Percentiles rank a stretch among this genome's conserved stretches.
These are phyloP conservation scores for Phytophthora ohioensis DNA, from an alignment of 352 stramenopile species.

Conservation along the genomic window DNA sequence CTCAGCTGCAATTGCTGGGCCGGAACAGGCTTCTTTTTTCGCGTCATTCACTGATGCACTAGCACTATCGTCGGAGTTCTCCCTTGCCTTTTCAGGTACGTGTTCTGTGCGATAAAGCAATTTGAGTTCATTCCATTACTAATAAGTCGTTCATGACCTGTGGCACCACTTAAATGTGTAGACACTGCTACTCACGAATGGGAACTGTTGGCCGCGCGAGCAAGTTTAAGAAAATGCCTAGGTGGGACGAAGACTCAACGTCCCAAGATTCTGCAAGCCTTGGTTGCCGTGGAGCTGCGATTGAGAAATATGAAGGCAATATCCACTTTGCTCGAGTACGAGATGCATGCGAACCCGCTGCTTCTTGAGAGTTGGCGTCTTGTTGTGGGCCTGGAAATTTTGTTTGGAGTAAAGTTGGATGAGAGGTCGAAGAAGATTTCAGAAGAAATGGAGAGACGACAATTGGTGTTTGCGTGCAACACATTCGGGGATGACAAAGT, in stretches of 20 bases:
- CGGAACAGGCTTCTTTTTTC: constrained; percentile 48
- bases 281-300: constrained; percentile 53
- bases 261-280: constrained; percentile 43
- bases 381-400: constrained; percentile 58
- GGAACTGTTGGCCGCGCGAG: constrained; percentile 55
- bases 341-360: constrained; percentile 47
- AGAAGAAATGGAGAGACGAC: constrained; percentile 43
- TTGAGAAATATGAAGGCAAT: constrained; percentile 53
- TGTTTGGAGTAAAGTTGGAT: constrained; percentile 51
- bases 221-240: constrained; percentile 46
- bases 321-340: constrained; percentile 44
- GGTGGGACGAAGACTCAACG: constrained; percentile 39
- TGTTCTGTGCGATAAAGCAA: constrained; percentile 4
- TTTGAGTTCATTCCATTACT: background rate
- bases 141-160: constrained; percentile 2
- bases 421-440: constrained; percentile 38
- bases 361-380: constrained; percentile 59
- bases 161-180: constrained; percentile 22
- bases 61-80: constrained; percentile 48
- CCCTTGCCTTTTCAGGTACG: constrained; percentile 56
- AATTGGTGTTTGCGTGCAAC: constrained; percentile 45
- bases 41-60: constrained; percentile 43
- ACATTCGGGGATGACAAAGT: constrained; percentile 41
- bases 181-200: constrained; percentile 54
- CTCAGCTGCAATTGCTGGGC: constrained; percentile 29